Conservation (phyloP, 345 rosid species). For the Aquilaria sinensis region DNA sequence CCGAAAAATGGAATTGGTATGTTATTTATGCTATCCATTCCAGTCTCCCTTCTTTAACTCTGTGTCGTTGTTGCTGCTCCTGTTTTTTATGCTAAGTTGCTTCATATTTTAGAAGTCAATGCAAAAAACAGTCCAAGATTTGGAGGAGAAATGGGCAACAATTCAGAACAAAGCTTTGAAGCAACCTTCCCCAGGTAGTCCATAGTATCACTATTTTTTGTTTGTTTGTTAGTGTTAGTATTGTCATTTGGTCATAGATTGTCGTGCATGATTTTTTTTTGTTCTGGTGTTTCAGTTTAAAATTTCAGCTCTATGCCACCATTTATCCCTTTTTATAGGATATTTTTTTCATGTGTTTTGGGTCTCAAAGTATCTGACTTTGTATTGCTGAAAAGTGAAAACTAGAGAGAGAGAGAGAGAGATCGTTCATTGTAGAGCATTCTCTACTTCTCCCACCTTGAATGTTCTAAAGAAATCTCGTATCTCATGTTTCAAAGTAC, state of each 20-base stretch:
- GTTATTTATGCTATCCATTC: conserved; percentile 10
- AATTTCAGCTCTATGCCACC: too few species aligned
- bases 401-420: neutral
- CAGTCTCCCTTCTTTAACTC: conserved; percentile 4
- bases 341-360: neutral
- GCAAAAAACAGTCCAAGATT: conserved; percentile 61
- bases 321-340: neutral
- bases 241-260: neutral
- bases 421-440: neutral
- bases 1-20: conserved; percentile 66
- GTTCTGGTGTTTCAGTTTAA: too few species aligned
- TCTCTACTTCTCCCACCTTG: neutral
- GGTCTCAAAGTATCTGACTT: conserved; percentile 9
- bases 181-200: conserved; percentile 82
- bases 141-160: conserved; percentile 67
- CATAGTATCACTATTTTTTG: conserved; percentile 2
- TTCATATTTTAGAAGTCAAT: conserved; percentile 49
- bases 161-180: conserved; percentile 64
- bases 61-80: neutral
- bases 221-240: conserved; percentile 1
- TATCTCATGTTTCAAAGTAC: too few species aligned
- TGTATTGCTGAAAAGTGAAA: neutral
- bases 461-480: neutral
- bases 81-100: neutral
- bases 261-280: too few species aligned